Percentiles rank a stretch among this genome's conserved stretches.
Evolutionary conservation across 805 yeast genomes (phyloP).

Genomic region (Candida nemodendra): DNA sequence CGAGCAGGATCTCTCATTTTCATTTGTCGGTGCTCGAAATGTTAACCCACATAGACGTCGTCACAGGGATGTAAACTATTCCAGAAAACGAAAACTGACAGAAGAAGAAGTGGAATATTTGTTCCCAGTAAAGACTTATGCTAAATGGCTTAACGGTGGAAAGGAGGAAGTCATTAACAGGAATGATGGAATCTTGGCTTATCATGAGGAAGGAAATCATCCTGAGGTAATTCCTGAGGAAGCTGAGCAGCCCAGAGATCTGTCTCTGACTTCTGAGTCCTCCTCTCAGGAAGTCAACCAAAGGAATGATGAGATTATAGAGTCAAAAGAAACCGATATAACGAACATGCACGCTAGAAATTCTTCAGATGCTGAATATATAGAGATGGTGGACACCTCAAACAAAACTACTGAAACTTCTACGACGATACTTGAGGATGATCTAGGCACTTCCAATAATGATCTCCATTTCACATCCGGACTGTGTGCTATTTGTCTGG

Average conservation of each 20-base stretch:
- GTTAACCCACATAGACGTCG: constrained; percentile 6
- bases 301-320: neutral
- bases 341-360: constrained; percentile 7
- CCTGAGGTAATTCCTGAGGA: constrained; percentile 21
- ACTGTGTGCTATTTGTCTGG: constrained; percentile 77
- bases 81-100: constrained; percentile 48
- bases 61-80: constrained; percentile 37
- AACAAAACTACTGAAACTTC: constrained; percentile 3
- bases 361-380: constrained; percentile 2
- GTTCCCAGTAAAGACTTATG: constrained; percentile 57
- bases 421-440: constrained; percentile 6
- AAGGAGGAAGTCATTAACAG: constrained; percentile 48
- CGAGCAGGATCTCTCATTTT: constrained; percentile 18
- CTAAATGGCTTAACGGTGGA: constrained; percentile 62
- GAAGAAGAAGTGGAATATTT: constrained; percentile 57
- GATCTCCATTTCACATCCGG: constrained; percentile 61
- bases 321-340: constrained; percentile 13
- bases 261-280: neutral
- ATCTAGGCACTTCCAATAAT: neutral
- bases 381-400: constrained; percentile 11
- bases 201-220: constrained; percentile 40
- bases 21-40: constrained; percentile 9
- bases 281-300: neutral
- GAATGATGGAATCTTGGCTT: constrained; percentile 35
- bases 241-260: constrained; percentile 9